Percentiles rank a stretch among this genome's conserved stretches.
Evolutionary conservation across 805 yeast species (phyloP).

Genomic region (Schizosaccharomyces japonicus): DNA sequence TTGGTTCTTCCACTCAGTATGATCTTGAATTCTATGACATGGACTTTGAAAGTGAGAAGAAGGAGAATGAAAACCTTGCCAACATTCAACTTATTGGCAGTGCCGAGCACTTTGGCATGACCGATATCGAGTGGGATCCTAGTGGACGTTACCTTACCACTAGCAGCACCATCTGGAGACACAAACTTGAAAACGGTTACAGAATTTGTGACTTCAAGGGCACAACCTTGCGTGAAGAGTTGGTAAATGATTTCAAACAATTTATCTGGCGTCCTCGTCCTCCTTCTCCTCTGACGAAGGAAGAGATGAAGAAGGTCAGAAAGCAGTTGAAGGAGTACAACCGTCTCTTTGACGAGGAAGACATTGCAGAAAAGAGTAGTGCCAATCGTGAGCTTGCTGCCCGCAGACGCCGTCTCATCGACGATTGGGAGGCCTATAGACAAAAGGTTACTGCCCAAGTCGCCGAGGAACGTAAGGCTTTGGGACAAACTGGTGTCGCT

Average conservation of each 20-base stretch:
- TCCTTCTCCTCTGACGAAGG: constrained; percentile 42
- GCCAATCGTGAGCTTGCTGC: constrained; percentile 75
- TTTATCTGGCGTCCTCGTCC: constrained; percentile 98
- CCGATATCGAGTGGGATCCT: constrained; percentile 82
- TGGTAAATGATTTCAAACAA: constrained; percentile 60
- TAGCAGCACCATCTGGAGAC: constrained; percentile 72
- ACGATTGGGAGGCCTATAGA: constrained; percentile 75
- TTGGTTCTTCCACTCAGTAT: constrained; percentile 20
- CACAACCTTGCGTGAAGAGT: constrained; percentile 45
- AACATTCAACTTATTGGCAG: constrained; percentile 37
- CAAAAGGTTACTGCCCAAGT: constrained; percentile 25
- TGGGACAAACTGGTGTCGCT: constrained; percentile 15
- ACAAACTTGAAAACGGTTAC: constrained; percentile 73
- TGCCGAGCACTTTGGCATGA: constrained; percentile 50
- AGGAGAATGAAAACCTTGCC: constrained; percentile 26
- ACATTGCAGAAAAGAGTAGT: constrained; percentile 85
- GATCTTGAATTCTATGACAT: constrained; percentile 69
- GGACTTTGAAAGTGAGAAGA: constrained; percentile 49
- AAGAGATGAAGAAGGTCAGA: constrained; percentile 70
- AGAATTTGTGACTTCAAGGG: constrained; percentile 72
- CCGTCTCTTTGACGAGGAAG: constrained; percentile 81
- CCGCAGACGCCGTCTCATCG: constrained; percentile 54
- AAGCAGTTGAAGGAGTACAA: constrained; percentile 72
- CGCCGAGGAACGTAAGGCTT: constrained; percentile 18
- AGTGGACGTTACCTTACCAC: constrained; percentile 77